Conservation (phyloP, 2,329 filamentous ascomycete genomes). For the Pseudocercospora cruenta region DNA sequence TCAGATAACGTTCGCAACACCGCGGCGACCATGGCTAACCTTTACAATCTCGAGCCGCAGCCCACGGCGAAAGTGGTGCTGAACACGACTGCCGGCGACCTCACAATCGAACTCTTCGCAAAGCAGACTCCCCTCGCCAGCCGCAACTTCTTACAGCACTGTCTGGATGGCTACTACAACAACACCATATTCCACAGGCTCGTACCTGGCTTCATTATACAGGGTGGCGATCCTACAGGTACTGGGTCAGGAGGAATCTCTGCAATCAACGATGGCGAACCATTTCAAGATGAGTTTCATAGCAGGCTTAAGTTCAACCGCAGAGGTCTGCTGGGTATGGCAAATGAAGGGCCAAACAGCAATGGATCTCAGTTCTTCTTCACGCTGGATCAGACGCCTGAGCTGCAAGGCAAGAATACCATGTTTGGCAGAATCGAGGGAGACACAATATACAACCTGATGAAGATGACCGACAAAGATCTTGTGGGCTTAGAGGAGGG, state of each 20-base stretch:
- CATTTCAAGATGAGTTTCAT: conserved; percentile 89
- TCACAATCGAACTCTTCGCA: conserved; percentile 90
- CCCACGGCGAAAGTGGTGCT: conserved; percentile 90
- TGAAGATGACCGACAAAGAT: conserved; percentile 90
- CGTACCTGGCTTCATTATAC: conserved; percentile 87
- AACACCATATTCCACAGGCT: conserved; percentile 92
- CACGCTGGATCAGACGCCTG: conserved; percentile 78
- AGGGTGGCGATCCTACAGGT: conserved; percentile 92
- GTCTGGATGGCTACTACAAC: conserved; percentile 93
- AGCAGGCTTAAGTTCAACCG: conserved; percentile 90
- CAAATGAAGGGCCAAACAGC: conserved; percentile 79
- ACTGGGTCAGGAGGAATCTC: conserved; percentile 90
- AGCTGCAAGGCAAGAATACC: conserved; percentile 88
- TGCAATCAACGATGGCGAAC: conserved; percentile 83
- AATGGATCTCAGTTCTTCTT: conserved; percentile 99
- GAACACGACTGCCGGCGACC: conserved; percentile 85
- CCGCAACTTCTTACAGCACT: conserved; percentile 94
- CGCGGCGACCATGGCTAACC: conserved; percentile 72
- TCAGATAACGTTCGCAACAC: conserved; percentile 1
- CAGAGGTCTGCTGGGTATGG: conserved; percentile 91
- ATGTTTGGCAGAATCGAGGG: conserved; percentile 90
- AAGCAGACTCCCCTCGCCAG: conserved; percentile 90
- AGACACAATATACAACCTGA: conserved; percentile 93
- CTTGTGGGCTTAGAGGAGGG: conserved; percentile 65
- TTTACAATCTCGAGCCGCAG: conserved; percentile 93